Evolutionary conservation across 2,329 filamentous ascomycete species (phyloP).

Genomic region (Coniochaeta hoffmannii): DNA sequence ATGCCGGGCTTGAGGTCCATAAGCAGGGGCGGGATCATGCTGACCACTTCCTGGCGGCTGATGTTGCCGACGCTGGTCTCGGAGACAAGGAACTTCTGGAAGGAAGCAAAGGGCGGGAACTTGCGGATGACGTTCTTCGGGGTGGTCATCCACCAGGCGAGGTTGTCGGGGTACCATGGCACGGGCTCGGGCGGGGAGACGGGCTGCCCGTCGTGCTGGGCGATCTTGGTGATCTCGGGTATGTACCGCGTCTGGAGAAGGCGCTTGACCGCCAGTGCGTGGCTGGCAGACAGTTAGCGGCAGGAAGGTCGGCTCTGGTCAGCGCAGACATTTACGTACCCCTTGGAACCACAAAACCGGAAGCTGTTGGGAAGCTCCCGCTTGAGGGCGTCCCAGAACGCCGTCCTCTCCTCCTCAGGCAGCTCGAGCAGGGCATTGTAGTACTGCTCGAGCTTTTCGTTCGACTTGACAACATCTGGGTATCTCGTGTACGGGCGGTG

Average conservation of each 20-base stretch:
- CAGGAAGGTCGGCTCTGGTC: background rate
- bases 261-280: slow-evolving; percentile 87
- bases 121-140: slow-evolving; percentile 93
- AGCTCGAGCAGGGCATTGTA: slow-evolving; percentile 76
- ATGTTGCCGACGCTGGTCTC: slow-evolving; percentile 98
- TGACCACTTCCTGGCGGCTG: slow-evolving; percentile 93
- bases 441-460: slow-evolving; percentile 78
- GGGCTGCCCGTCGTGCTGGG: slow-evolving; percentile 70
- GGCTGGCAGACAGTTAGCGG: slow-evolving; percentile 38
- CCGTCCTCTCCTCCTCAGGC: slow-evolving; percentile 66
- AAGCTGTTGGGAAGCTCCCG: slow-evolving; percentile 94
- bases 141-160: slow-evolving; percentile 97
- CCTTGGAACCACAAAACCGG: slow-evolving; percentile 92
- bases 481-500: slow-evolving; percentile 40
- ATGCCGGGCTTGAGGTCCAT: slow-evolving; percentile 89
- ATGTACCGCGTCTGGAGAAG: slow-evolving; percentile 84
- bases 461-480: slow-evolving; percentile 64
- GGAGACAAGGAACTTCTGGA: slow-evolving; percentile 96
- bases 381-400: slow-evolving; percentile 78
- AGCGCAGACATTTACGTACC: slow-evolving; percentile 41
- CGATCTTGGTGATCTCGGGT: slow-evolving; percentile 79
- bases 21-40: slow-evolving; percentile 94
- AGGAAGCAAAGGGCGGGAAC: slow-evolving; percentile 87
- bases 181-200: slow-evolving; percentile 79
- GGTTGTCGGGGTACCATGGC: slow-evolving; percentile 86